These are phyloP conservation scores for Pleurotus pulmonarius DNA, from an alignment of 768 basidiomycete species.

Conservation along the genomic window DNA sequence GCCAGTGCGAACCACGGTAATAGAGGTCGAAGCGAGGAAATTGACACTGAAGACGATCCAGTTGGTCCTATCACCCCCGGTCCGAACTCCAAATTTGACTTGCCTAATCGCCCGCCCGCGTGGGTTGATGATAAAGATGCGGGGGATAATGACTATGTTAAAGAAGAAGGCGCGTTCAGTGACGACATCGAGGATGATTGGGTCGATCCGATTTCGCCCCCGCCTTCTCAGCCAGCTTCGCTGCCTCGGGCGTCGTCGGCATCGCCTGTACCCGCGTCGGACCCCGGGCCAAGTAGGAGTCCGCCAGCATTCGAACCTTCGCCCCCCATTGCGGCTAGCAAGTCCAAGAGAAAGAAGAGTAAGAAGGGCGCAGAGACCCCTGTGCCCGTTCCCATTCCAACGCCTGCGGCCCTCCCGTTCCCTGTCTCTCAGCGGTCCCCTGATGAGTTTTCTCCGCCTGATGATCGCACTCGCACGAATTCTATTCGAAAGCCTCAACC, in stretches of 20 bases:
- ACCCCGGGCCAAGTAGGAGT: not conserved
- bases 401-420: constrained; percentile 45
- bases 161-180: constrained; percentile 26
- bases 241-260: constrained; percentile 1
- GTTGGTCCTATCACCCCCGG: constrained; percentile 70
- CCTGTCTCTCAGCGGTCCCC: constrained; percentile 41
- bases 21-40: constrained; percentile 47
- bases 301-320: constrained; percentile 10
- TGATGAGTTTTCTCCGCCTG: constrained; percentile 5
- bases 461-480: constrained; percentile 2
- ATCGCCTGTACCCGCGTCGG: constrained; percentile 3
- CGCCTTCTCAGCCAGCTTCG: constrained; percentile 14
- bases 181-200: constrained; percentile 56
- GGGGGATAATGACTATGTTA: constrained; percentile 22
- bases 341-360: constrained; percentile 24
- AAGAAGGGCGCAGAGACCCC: constrained; percentile 41
- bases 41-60: constrained; percentile 70
- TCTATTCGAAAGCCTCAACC: constrained; percentile 13
- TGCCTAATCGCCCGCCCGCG: constrained; percentile 24
- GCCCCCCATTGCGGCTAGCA: constrained; percentile 17
- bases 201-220: constrained; percentile 58
- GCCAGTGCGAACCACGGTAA: constrained; percentile 20
- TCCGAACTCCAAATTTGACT: constrained; percentile 38
- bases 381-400: constrained; percentile 34
- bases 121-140: constrained; percentile 16